phyloP scores from a whole-genome alignment of 805 yeast species.

The Lipomyces spencermartinsiae region DNA sequence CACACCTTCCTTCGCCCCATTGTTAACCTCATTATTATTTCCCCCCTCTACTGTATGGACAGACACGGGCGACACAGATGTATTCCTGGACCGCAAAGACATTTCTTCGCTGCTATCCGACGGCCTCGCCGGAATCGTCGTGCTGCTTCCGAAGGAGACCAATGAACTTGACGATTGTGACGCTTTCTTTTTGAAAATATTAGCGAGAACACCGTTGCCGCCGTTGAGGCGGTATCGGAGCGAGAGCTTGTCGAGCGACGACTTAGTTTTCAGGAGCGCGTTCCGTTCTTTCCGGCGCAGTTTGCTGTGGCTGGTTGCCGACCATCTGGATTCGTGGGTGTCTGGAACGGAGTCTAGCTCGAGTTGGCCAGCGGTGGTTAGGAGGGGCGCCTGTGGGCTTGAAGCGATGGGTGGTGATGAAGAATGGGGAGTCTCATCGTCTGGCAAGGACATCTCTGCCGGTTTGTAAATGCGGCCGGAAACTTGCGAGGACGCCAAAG shows the following conservation, averaged over 20 bases:
- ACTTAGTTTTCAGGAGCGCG: slow-evolving; percentile 31
- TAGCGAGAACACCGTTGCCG: slow-evolving; percentile 9
- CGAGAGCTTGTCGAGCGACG: slow-evolving; percentile 33
- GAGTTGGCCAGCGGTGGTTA: not conserved
- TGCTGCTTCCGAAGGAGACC: not conserved
- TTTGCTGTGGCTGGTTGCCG: not conserved
- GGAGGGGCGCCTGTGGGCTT: not conserved
- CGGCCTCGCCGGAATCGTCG: slow-evolving; percentile 8
- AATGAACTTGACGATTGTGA: slow-evolving; percentile 7
- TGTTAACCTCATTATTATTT: not conserved
- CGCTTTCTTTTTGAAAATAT: slow-evolving; percentile 20
- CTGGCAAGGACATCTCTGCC: not conserved
- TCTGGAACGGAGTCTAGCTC: not conserved
- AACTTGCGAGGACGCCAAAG: not conserved
- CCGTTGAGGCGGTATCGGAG: slow-evolving; percentile 18
- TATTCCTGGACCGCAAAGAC: not conserved
- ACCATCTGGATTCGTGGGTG: not conserved
- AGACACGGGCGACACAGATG: not conserved
- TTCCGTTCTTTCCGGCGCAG: slow-evolving; percentile 8
- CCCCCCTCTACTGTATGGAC: not conserved
- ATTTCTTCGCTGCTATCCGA: slow-evolving; percentile 7
- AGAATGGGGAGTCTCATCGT: not conserved
- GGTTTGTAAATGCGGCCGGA: not conserved
- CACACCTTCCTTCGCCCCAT: not conserved
- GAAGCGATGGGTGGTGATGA: not conserved